Percentiles rank a stretch among this genome's conserved stretches.
Evolutionary conservation across 1,139 yeast species (phyloP).

Genomic region (Sugiyamaella sp.): DNA sequence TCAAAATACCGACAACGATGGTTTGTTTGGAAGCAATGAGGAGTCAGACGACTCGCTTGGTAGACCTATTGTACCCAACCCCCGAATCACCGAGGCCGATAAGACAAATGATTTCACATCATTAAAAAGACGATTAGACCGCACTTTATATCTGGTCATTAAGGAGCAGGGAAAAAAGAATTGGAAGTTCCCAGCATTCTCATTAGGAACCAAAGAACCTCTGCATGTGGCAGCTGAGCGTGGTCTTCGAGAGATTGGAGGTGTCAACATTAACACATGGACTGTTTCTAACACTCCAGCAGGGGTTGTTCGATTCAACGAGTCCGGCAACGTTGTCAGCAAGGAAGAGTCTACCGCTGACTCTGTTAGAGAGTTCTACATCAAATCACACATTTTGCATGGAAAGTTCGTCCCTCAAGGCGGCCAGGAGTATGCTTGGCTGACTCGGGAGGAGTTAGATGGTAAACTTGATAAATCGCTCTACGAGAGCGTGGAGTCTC

Average conservation of each 20-base stretch:
- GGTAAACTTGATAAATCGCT: constrained; percentile 58
- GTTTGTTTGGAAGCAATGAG: constrained; percentile 44
- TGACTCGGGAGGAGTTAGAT: constrained; percentile 76
- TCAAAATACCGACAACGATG: constrained; percentile 50
- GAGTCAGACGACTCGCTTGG: constrained; percentile 51
- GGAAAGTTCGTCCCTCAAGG: constrained; percentile 69
- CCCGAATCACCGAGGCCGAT: constrained; percentile 82
- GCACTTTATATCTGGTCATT: constrained; percentile 77
- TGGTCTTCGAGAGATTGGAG: constrained; percentile 74
- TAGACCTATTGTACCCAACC: constrained; percentile 68
- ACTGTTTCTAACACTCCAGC: constrained; percentile 88
- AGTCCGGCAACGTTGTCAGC: constrained; percentile 27
- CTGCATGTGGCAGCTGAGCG: constrained; percentile 75
- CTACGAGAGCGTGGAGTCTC: constrained; percentile 45
- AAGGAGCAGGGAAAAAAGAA: constrained; percentile 44
- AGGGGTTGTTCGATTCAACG: constrained; percentile 52
- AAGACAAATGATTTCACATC: constrained; percentile 59
- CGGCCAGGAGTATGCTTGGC: constrained; percentile 68
- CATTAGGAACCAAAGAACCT: constrained; percentile 50
- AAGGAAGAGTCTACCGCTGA: constrained; percentile 17
- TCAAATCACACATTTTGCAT: constrained; percentile 89
- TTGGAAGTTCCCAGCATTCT: constrained; percentile 82
- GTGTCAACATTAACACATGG: constrained; percentile 79
- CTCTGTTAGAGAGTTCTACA: constrained; percentile 60
- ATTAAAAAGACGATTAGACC: constrained; percentile 75